Conservation (phyloP, 2,329 filamentous ascomycete genomes). For the Podosphaera aphanis region DNA sequence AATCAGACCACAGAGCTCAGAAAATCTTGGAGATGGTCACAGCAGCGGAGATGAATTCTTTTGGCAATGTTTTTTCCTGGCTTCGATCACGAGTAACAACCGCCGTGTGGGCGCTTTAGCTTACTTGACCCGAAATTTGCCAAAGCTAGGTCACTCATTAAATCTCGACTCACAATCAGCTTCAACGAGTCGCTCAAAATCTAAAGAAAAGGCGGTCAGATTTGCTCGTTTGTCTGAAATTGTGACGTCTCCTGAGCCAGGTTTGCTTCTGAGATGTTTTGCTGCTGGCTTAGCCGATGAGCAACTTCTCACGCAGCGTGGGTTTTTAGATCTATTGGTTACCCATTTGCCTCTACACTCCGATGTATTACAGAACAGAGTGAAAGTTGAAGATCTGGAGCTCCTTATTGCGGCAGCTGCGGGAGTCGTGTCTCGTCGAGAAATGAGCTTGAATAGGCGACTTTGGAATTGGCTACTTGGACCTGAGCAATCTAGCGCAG, state of each 20-base stretch:
- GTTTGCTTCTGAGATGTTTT: slow-evolving; percentile 73
- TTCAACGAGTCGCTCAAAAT: slow-evolving; percentile 9
- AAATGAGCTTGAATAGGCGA: slow-evolving; percentile 89
- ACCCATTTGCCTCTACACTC: slow-evolving; percentile 74
- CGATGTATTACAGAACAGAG: slow-evolving; percentile 49
- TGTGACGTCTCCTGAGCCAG: slow-evolving; percentile 76
- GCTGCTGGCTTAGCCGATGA: slow-evolving; percentile 71
- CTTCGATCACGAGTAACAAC: slow-evolving; percentile 71
- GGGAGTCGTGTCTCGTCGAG: slow-evolving; percentile 68
- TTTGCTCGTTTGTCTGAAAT: slow-evolving; percentile 32
- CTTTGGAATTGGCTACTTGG: slow-evolving; percentile 95
- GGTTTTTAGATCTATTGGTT: slow-evolving; percentile 79
- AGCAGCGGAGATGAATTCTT: slow-evolving; percentile 63
- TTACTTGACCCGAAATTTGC: slow-evolving; percentile 59
- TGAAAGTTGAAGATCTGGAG: slow-evolving; percentile 55
- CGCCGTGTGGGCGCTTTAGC: slow-evolving; percentile 69
- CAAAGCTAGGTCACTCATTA: slow-evolving; percentile 33
- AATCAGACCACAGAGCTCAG: slow-evolving; percentile 30
- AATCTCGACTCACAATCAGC: slow-evolving; percentile 15
- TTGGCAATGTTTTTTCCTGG: slow-evolving; percentile 94
- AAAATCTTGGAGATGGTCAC: slow-evolving; percentile 27
- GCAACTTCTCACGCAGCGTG: slow-evolving; percentile 76
- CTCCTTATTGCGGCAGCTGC: slow-evolving; percentile 60
- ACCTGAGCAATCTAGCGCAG: slow-evolving; percentile 31
- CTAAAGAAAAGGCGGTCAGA: slow-evolving; percentile 19